phyloP scores from a whole-genome alignment of 306 rosid genomes.

The Rosa rugosa region DNA sequence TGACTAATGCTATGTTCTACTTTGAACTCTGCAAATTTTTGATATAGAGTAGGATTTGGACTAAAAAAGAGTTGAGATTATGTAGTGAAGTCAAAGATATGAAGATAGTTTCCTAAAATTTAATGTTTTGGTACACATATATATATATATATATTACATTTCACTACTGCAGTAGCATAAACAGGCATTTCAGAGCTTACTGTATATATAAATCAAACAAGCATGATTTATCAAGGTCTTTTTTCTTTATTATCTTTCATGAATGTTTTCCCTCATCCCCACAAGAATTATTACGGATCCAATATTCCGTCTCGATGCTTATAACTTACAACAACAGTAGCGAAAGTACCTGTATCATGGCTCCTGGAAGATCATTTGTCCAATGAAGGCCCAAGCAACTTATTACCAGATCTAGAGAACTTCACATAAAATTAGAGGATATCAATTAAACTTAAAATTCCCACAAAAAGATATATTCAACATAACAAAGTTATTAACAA shows the following conservation, averaged over 20 bases:
- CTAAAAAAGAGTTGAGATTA: neutral
- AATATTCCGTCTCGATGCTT: neutral
- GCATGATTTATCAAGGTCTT: neutral
- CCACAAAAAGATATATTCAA: neutral
- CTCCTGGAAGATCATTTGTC: slow-evolving; percentile 99
- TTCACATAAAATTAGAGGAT: slow-evolving; percentile 36
- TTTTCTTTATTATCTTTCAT: neutral
- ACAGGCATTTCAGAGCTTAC: neutral
- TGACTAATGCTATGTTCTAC: neutral
- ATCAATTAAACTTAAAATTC: slow-evolving; percentile 1
- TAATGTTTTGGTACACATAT: too few relatives aligned
- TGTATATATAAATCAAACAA: neutral
- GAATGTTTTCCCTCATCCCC: slow-evolving; percentile 3
- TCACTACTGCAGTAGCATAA: neutral
- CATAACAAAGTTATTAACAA: neutral
- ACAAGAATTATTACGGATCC: neutral
- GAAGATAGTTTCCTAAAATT: too few relatives aligned
- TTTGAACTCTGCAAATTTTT: neutral
- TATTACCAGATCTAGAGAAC: slow-evolving; percentile 84
- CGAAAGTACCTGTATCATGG: slow-evolving; percentile 80
- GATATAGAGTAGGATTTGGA: neutral
- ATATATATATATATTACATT: neutral
- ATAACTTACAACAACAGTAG: neutral
- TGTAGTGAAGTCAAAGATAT: too few relatives aligned
- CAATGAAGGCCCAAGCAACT: slow-evolving; percentile 97